Percentiles rank a stretch among this genome's conserved stretches.
phyloP scores from a whole-genome alignment of 768 basidiomycete species.

The Boletus bicolor region DNA sequence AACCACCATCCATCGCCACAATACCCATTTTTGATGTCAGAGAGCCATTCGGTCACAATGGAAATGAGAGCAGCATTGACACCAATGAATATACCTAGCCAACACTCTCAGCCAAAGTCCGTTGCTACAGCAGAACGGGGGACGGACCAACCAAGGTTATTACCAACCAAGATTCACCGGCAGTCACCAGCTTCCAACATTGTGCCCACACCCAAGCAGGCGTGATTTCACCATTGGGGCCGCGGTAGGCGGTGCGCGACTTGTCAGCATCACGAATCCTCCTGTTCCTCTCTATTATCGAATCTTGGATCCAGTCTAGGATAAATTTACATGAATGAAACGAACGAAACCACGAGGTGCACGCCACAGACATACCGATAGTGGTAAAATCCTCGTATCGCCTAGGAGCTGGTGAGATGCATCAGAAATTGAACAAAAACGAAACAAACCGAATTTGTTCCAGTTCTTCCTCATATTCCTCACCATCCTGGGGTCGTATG shows the following conservation, averaged over 20 bases:
- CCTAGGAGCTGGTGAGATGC: constrained; percentile 39
- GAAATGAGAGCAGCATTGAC: constrained; percentile 93
- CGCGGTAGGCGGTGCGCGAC: constrained; percentile 43
- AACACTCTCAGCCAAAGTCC: constrained; percentile 1
- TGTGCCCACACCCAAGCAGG: constrained; percentile 61
- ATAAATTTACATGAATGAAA: constrained; percentile 7
- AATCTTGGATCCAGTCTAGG: constrained; percentile 96
- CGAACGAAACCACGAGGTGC: constrained; percentile 12
- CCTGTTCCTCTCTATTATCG: constrained; percentile 80
- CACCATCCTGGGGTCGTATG: constrained; percentile 24
- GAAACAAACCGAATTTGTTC: constrained; percentile 57
- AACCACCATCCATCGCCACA: constrained; percentile 98
- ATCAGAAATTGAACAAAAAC: neutral
- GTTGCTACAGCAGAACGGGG: neutral
- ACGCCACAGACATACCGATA: constrained; percentile 58
- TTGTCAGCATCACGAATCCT: constrained; percentile 56
- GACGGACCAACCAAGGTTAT: constrained; percentile 83
- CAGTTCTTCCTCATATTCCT: constrained; percentile 61
- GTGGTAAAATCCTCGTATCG: constrained; percentile 95
- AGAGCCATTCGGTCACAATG: constrained; percentile 95
- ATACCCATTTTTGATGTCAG: constrained; percentile 96
- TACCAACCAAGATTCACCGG: constrained; percentile 90
- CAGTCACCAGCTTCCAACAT: constrained; percentile 54
- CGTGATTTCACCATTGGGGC: constrained; percentile 50
- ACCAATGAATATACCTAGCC: constrained; percentile 82